Evolutionary conservation across 2,329 filamentous ascomycete species (phyloP), one percentile per base, ranked within the genome.

Genomic region (Cryphonectria naterciae): DNA sequence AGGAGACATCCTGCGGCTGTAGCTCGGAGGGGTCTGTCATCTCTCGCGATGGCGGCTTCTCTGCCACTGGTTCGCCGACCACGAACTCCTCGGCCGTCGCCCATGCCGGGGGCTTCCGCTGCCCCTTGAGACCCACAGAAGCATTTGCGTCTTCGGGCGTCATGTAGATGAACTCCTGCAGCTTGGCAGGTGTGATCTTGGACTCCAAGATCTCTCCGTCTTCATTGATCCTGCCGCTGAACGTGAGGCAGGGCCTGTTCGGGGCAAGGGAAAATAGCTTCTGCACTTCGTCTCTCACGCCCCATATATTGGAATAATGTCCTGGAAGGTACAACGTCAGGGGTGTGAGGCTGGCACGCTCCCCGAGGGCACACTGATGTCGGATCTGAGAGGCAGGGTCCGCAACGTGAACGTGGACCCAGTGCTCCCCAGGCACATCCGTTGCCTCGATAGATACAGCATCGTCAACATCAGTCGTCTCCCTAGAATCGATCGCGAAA

Each of bases 341-440:
- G 1, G 86, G 84, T 43, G 90, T 83, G 72, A 89, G 83, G 70
- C 90, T 85, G 62, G 93, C 89, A 76, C 88, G 88, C 72, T 86
- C 83, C 46, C 87, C 86, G 10, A 93, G 79, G 11, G 84, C 81
- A 52, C 89, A 88, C 32, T 88, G 83, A 25, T 88, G 87, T 28
- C 82, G 76, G 73, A 96, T 88, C 71, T 88, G 87, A 6, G 93
- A 92, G 2, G 91, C 91, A 11, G 93, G 93, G 76, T 96, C 93
- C 19, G 93, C 93, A 58, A 92, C 87, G 78, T 96, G 93, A 43
- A 94, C 81, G 76, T 94, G 92, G 41, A 95, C 83, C 93, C 93
- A 96, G 76, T 88, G 89, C 74, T 92, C 85, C 66, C 84, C 78
- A 28, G 84, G 73, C 25, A 79, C 82, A 4, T 83, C 80, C 1